Conservation (phyloP, 2,329 filamentous ascomycete genomes). For the Colletotrichum sidae region DNA sequence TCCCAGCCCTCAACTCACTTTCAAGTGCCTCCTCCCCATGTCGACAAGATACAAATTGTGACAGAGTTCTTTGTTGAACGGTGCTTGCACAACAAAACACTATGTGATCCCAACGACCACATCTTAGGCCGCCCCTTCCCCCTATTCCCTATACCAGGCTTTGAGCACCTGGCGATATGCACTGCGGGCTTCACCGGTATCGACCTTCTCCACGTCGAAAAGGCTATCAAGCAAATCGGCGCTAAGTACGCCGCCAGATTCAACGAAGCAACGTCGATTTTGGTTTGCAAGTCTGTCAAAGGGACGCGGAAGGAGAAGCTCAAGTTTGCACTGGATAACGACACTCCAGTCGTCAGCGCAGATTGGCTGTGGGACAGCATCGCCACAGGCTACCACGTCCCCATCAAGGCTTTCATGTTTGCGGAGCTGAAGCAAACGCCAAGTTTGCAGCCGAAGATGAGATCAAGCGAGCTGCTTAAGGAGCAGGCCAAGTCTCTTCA, state of each 20-base stretch:
- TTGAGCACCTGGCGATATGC: slow-evolving; percentile 77
- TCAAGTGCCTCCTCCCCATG: slow-evolving; percentile 46
- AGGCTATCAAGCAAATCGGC: slow-evolving; percentile 80
- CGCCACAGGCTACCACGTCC: slow-evolving; percentile 61
- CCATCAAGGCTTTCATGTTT: slow-evolving; percentile 60
- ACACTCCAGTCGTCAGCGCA: slow-evolving; percentile 82
- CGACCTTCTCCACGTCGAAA: slow-evolving; percentile 86
- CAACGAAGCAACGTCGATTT: slow-evolving; percentile 75
- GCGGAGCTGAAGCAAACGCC: slow-evolving; percentile 51
- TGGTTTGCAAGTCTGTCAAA: slow-evolving; percentile 75
- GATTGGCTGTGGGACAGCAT: slow-evolving; percentile 91
- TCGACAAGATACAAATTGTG: slow-evolving; percentile 63
- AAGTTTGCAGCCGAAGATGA: slow-evolving; percentile 21
- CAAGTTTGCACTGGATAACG: slow-evolving; percentile 78
- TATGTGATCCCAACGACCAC: slow-evolving; percentile 76
- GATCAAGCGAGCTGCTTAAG: slow-evolving; percentile 9
- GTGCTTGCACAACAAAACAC: slow-evolving; percentile 81
- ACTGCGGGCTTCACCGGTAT: slow-evolving; percentile 87
- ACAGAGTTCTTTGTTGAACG: slow-evolving; percentile 96
- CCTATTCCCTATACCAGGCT: slow-evolving; percentile 75
- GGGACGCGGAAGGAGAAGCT: slow-evolving; percentile 80
- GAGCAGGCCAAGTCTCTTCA: slow-evolving; percentile 27
- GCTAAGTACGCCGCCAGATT: slow-evolving; percentile 85
- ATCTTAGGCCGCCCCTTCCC: slow-evolving; percentile 83
- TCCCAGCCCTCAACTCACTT: slow-evolving; percentile 60